A percentile compares a stretch with the other conserved stretches of the same genome.
Conservation (phyloP, 305 asterid genomes). For the Fraxinus albicans region DNA sequence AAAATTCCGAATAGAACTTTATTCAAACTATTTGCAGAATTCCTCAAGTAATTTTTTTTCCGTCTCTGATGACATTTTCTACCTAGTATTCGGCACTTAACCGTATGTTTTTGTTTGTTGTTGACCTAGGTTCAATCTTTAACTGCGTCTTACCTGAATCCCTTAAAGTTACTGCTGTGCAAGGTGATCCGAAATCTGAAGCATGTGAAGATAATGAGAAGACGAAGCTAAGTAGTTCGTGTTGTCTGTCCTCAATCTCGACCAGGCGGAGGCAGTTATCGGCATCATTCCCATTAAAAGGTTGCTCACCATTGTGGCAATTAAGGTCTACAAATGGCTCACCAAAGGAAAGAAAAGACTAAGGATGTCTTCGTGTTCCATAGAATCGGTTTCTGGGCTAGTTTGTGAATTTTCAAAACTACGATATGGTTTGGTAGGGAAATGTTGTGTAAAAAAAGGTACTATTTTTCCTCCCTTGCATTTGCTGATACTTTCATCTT, state of each 20-base stretch:
- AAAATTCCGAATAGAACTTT: neutral
- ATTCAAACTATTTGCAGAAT: neutral
- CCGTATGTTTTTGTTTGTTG: neutral
- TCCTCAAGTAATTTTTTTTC: neutral
- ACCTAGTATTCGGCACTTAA: neutral
- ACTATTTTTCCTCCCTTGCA: neutral
- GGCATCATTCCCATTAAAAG: conserved; percentile 70
- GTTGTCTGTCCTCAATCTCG: conserved; percentile 68
- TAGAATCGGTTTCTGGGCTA: conserved; percentile 20
- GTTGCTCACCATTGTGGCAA: conserved; percentile 72
- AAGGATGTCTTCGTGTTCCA: conserved; percentile 1
- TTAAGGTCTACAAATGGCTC: conserved; percentile 54
- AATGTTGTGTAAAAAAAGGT: conserved; percentile 19
- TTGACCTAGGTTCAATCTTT: conserved; percentile 60
- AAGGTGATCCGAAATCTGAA: conserved; percentile 52
- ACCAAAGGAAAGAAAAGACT: conserved; percentile 45
- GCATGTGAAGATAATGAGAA: conserved; percentile 53
- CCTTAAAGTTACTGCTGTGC: conserved; percentile 62
- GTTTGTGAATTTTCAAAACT: conserved; percentile 21
- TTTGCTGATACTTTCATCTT: conserved; percentile 20
- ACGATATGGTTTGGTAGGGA: conserved; percentile 23
- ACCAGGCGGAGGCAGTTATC: conserved; percentile 73
- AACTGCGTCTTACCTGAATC: conserved; percentile 76
- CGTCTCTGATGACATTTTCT: neutral
- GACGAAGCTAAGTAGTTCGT: conserved; percentile 57